Evolutionary conservation across 177 flowering plant species (phyloP).

Genomic region (Vitis hybrid): DNA sequence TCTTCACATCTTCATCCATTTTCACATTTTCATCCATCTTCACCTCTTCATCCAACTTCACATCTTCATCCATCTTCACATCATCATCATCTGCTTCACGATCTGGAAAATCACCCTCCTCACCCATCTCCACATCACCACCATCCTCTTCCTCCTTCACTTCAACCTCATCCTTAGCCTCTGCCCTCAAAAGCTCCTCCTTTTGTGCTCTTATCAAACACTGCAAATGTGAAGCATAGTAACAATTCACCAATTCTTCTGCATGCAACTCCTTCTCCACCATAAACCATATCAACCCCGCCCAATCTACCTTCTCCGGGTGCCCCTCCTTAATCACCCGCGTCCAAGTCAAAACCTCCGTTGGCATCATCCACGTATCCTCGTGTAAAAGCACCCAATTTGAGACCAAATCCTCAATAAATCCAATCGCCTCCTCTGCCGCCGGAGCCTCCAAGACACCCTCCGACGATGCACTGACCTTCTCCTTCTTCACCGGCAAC

Average conservation of each 20-base stretch:
- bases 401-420: conserved; percentile 59
- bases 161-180: conserved; percentile 11
- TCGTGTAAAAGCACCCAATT: conserved; percentile 82
- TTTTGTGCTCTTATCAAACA: conserved; percentile 58
- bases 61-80: conserved; percentile 10
- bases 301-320: conserved; percentile 80
- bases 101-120: background rate
- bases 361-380: conserved; percentile 72
- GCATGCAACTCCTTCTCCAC: conserved; percentile 79
- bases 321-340: conserved; percentile 55
- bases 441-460: conserved; percentile 19
- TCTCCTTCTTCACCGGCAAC: conserved; percentile 58
- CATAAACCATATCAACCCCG: conserved; percentile 80
- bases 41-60: conserved; percentile 9
- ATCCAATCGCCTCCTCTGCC: conserved; percentile 36
- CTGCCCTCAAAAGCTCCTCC: conserved; percentile 35
- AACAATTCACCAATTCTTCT: conserved; percentile 41
- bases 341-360: conserved; percentile 49
- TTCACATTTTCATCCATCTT: conserved; percentile 15
- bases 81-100: background rate
- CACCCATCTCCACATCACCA: background rate
- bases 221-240: conserved; percentile 88
- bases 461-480: conserved; percentile 8
- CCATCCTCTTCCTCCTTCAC: conserved; percentile 16
- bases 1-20: conserved; percentile 9